Conservation (phyloP, 441 rosid species). For the Jatropha podagrica region DNA sequence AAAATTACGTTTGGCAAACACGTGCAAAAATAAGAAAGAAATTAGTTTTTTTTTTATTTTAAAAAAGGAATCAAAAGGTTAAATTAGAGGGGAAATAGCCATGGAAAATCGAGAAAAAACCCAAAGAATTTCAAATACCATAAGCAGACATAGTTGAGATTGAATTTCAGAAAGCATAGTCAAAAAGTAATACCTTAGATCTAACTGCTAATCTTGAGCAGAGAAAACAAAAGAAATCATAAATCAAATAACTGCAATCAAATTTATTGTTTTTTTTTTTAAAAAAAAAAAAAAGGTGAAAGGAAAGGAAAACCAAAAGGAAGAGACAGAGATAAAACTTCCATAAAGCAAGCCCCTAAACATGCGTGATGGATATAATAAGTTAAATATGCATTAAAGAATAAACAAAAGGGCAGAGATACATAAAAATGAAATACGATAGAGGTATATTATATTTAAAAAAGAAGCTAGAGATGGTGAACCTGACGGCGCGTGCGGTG, state of each 20-base stretch:
- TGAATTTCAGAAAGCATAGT: no score
- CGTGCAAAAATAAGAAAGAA: no score
- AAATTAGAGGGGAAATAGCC: no score
- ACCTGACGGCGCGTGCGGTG: constrained; percentile 10
- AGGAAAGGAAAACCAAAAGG: neutral
- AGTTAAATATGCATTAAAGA: neutral
- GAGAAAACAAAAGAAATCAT: no score
- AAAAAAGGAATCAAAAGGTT: no score
- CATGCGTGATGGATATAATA: neutral
- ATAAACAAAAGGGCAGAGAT: neutral
- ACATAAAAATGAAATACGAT: neutral
- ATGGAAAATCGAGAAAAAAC: no score
- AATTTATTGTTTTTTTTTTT: neutral
- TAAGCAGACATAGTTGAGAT: no score
- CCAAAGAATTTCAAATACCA: no score
- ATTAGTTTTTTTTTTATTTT: no score
- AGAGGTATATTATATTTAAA: neutral
- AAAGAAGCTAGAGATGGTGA: neutral
- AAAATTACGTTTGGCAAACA: no score
- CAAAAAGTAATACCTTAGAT: no score
- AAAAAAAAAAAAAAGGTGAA: neutral
- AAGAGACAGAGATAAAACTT: neutral
- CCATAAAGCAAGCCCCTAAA: neutral
- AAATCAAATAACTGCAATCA: neutral
- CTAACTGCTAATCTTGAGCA: no score